Conservation (phyloP, 129 eudicot genomes). For the Flaveria linearis region DNA sequence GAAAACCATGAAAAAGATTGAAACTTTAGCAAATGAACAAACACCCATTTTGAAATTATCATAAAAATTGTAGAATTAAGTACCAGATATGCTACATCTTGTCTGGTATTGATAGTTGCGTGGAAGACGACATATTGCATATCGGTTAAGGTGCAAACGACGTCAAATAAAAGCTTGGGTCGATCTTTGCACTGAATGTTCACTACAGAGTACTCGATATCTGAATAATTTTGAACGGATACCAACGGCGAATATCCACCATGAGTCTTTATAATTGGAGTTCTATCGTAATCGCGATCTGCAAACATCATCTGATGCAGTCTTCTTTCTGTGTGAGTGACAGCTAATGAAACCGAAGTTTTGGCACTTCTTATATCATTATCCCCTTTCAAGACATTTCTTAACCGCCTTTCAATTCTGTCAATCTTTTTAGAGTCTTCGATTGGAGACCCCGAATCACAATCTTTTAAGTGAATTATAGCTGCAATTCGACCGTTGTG, state of each 20-base stretch:
- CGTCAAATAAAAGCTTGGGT: constrained; percentile 78
- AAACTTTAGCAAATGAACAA: constrained; percentile 14
- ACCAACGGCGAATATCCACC: constrained; percentile 51
- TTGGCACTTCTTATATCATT: constrained; percentile 84
- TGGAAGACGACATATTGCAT: constrained; percentile 90
- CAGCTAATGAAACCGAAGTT: constrained; percentile 62
- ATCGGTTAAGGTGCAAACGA: constrained; percentile 84
- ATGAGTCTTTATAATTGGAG: constrained; percentile 37
- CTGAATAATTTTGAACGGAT: constrained; percentile 65
- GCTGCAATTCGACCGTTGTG: constrained; percentile 88
- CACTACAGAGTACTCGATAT: constrained; percentile 74
- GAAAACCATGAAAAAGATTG: constrained; percentile 4
- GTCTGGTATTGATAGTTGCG: constrained; percentile 67
- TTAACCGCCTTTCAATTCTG: constrained; percentile 55
- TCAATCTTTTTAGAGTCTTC: constrained; percentile 61
- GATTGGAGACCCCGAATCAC: constrained; percentile 62
- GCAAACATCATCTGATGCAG: constrained; percentile 97
- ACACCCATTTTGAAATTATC: constrained; percentile 2
- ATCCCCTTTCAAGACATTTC: constrained; percentile 82
- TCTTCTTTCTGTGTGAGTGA: constrained; percentile 85
- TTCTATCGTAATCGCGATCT: constrained; percentile 82
- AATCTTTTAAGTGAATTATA: constrained; percentile 71
- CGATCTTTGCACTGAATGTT: constrained; percentile 84
- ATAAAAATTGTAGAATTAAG: not conserved
- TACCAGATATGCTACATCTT: constrained; percentile 71